A percentile compares a stretch with the other conserved stretches of the same genome.
phyloP scores from a whole-genome alignment of 345 rosid genomes.

The Eucalyptus guilfoylei region DNA sequence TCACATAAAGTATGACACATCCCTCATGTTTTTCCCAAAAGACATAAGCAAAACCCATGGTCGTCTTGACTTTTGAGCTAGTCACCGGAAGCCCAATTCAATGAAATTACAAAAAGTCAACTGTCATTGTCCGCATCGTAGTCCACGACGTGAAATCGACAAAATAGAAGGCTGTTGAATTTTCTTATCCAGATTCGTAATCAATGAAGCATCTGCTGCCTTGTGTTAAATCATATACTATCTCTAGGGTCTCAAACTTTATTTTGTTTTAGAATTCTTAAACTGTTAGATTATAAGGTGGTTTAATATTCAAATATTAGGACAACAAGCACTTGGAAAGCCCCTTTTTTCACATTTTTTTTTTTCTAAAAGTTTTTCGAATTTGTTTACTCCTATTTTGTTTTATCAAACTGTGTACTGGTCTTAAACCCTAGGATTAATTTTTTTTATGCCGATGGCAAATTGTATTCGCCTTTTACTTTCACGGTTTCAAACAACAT shows the following conservation, averaged over 20 bases:
- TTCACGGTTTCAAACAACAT: not conserved
- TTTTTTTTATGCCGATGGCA: not conserved
- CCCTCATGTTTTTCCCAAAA: not conserved
- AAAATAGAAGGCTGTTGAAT: not conserved
- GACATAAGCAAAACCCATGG: not conserved
- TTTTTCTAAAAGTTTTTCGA: too few relatives aligned
- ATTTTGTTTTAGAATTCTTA: not conserved
- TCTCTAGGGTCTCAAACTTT: not conserved
- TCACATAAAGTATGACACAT: rapidly evolving
- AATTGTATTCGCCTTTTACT: not conserved
- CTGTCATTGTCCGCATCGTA: not conserved
- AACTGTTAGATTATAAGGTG: not conserved
- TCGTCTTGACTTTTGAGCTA: too few relatives aligned
- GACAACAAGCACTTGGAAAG: not conserved
- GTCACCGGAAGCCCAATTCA: not conserved
- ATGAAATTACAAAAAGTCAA: not conserved
- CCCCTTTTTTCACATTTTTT: not conserved
- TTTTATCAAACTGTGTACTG: not conserved
- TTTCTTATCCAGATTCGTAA: not conserved
- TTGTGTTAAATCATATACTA: not conserved
- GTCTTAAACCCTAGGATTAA: not conserved
- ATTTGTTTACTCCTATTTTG: not conserved
- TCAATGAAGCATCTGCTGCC: not conserved
- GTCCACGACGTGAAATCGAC: not conserved
- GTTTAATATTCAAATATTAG: not conserved